Percentiles rank a stretch among this genome's conserved stretches.
phyloP scores from a whole-genome alignment of 441 rosid genomes.

The Croton setiger region DNA sequence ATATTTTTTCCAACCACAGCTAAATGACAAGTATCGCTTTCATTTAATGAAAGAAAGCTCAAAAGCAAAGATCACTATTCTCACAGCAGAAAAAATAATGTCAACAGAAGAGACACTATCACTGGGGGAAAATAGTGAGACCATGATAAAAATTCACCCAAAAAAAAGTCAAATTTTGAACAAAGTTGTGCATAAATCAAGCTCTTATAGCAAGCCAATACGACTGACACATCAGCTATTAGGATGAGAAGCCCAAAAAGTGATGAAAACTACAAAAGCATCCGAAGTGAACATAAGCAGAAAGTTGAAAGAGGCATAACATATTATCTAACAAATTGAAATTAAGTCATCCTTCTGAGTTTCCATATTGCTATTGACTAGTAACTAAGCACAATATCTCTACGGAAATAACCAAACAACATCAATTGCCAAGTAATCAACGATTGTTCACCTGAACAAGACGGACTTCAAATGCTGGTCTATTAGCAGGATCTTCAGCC shows the following conservation, averaged over 20 bases:
- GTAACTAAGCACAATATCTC: slow-evolving; percentile 1
- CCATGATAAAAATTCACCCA: background rate
- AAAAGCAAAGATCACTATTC: background rate
- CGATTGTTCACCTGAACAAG: slow-evolving; percentile 59
- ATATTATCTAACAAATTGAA: slow-evolving; percentile 1
- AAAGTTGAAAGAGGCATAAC: background rate
- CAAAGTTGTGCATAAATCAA: background rate
- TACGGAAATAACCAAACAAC: background rate
- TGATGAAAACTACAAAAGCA: background rate
- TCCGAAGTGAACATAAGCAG: background rate
- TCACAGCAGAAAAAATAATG: background rate
- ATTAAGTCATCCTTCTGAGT: background rate
- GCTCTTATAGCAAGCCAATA: background rate
- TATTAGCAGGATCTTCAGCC: slow-evolving; percentile 75
- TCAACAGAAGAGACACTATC: background rate
- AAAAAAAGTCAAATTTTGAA: background rate
- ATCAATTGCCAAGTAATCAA: background rate
- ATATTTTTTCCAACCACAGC: background rate
- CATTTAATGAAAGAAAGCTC: background rate
- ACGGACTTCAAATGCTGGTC: slow-evolving; percentile 83
- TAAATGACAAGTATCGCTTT: background rate
- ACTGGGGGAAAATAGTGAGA: slow-evolving; percentile 2
- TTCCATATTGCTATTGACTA: slow-evolving; percentile 2
- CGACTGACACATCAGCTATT: background rate
- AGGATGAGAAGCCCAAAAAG: slow-evolving; percentile 4